Conservation (phyloP, 2,329 filamentous ascomycete genomes). For the Phaeomoniella chlamydospora region DNA sequence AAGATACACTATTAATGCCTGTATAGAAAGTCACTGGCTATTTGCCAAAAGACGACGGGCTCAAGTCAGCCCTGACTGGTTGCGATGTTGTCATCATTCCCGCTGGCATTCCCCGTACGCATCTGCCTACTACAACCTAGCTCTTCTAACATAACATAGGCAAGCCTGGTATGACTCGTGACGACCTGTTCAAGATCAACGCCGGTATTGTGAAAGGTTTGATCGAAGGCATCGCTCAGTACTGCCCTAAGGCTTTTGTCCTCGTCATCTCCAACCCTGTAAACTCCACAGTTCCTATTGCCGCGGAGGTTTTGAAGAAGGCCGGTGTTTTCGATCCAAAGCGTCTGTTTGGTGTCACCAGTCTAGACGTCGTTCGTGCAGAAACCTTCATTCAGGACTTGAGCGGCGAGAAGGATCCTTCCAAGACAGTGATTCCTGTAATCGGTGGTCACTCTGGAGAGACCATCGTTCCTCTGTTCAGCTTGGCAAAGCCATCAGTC, state of each 20-base stretch:
- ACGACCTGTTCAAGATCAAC: slow-evolving; percentile 99
- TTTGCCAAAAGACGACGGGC: slow-evolving; percentile 68
- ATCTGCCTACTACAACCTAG: slow-evolving; percentile 2
- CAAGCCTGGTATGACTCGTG: slow-evolving; percentile 98
- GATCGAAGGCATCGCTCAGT: slow-evolving; percentile 74
- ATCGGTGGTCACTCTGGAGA: slow-evolving; percentile 95
- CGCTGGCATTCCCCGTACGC: slow-evolving; percentile 87
- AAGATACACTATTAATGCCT: slow-evolving; percentile 14
- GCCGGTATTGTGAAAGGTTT: slow-evolving; percentile 93
- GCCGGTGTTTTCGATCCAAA: slow-evolving; percentile 88
- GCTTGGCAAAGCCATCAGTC: slow-evolving; percentile 67
- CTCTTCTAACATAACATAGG: slow-evolving; percentile 35
- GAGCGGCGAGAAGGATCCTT: slow-evolving; percentile 65
- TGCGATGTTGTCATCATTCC: slow-evolving; percentile 95
- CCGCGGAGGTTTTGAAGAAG: slow-evolving; percentile 89
- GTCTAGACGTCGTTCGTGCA: slow-evolving; percentile 92
- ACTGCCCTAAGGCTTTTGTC: slow-evolving; percentile 83
- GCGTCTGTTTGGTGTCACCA: slow-evolving; percentile 96
- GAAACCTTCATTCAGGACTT: slow-evolving; percentile 91
- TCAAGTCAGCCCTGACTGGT: slow-evolving; percentile 78
- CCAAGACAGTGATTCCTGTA: slow-evolving; percentile 75
- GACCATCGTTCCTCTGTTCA: slow-evolving; percentile 96
- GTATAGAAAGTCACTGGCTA: slow-evolving; percentile 70
- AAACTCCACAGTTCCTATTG: slow-evolving; percentile 96
- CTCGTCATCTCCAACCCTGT: slow-evolving; percentile 98